Evolutionary conservation across 306 rosid species (phyloP), one percentile per base, ranked within the genome.

Genomic region (Quercus bicolor): DNA sequence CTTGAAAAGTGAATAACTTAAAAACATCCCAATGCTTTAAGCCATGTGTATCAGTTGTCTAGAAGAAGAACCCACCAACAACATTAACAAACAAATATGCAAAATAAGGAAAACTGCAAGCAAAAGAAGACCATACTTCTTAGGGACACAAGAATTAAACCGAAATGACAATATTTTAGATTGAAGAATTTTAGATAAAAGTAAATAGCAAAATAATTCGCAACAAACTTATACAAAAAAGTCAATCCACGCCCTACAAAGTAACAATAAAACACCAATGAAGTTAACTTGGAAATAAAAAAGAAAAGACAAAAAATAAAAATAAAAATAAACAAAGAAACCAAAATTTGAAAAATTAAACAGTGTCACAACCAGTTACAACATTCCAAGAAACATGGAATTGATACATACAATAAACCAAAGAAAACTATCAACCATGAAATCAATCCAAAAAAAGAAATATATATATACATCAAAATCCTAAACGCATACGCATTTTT

Each of bases 221-320:
- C 52, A 33, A 68, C 52, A 64, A 31, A 51, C 52, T 20, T 43
- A 54, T 40, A 52, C 51, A 73, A 73, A 80, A 73, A 80, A 73
- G 54, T 8, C 10, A 9, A 16, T 6, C 12, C 43, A 65, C 12
- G 5, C n/a, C 28, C 40, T 54, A 33, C n/a, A 43, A 29, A 33
- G n/a, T 33, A 45, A 18, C 26, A 66, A 33, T 31, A 66, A 45
- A 62, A 31, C 72, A 37, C 72, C 52, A 34, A 34, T 68, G 72
- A 34, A 34, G 15, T 3, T 34, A 1, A 19, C 13, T 19, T 68
- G 15, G 29, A 51, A 26, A 19, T 5, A 78, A 20, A 21, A 24
- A 53, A 56, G 6, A 80, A 66, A 20, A 7, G n/a, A 12, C 6
- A 45, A 14, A 43, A 29, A 69, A 12, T 28, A 33, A 16, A 65